Evolutionary conservation across 2,329 filamentous ascomycete species (phyloP).

Genomic region (Tolypocladium amazonense): DNA sequence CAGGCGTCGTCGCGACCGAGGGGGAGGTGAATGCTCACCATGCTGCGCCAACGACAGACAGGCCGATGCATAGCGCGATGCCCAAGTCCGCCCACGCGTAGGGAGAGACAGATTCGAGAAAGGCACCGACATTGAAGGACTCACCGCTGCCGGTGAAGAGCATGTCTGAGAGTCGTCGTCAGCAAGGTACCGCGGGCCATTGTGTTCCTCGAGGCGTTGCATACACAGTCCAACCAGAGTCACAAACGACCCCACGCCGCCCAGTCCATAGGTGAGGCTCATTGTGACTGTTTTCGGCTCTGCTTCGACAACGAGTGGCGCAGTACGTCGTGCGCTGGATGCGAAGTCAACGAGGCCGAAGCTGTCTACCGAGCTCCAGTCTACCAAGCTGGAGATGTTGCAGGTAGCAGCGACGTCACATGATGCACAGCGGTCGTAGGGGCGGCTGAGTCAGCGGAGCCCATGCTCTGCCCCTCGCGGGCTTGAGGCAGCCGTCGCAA

Average conservation of each 20-base stretch:
- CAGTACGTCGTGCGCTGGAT: background rate
- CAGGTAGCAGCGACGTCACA: slow-evolving; percentile 21
- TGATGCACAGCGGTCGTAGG: slow-evolving; percentile 12
- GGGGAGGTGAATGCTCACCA: slow-evolving; percentile 50
- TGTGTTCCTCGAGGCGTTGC: slow-evolving; percentile 20
- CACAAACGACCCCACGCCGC: slow-evolving; percentile 57
- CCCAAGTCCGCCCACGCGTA: slow-evolving; percentile 88
- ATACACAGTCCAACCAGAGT: slow-evolving; percentile 69
- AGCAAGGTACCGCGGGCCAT: background rate
- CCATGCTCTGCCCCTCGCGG: background rate
- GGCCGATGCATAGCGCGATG: slow-evolving; percentile 86
- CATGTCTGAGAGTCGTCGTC: slow-evolving; percentile 59
- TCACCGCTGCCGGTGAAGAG: slow-evolving; percentile 96
- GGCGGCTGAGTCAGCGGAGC: slow-evolving; percentile 1
- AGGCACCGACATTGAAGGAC: slow-evolving; percentile 91
- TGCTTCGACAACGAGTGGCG: background rate
- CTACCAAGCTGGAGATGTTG: background rate
- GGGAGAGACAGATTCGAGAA: slow-evolving; percentile 87
- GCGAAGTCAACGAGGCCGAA: background rate
- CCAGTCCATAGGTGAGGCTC: slow-evolving; percentile 62
- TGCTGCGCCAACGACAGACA: slow-evolving; percentile 93
- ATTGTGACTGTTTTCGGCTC: slow-evolving; percentile 33
- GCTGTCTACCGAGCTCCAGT: background rate
- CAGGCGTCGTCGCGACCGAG: background rate
- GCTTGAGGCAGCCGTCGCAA: background rate